Conservation (phyloP, 2,329 filamentous ascomycete genomes). For the Pseudonectria buxi region DNA sequence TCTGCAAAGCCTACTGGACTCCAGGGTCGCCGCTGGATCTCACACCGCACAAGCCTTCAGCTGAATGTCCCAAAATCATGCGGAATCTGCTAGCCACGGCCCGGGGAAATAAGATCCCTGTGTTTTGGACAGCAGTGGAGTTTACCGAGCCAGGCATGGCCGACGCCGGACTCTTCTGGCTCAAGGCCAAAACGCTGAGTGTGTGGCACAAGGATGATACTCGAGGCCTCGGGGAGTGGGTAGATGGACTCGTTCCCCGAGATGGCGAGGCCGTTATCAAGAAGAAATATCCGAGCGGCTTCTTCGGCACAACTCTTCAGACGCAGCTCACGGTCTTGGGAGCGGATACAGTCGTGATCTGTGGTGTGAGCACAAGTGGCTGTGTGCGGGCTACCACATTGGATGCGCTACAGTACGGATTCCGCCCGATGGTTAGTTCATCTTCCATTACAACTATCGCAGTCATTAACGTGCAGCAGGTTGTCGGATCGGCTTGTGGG, state of each 20-base stretch:
- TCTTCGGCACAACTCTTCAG: conserved; percentile 38
- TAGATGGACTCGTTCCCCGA: conserved; percentile 32
- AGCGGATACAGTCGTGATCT: conserved; percentile 39
- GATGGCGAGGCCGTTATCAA: conserved; percentile 29
- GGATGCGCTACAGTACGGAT: conserved; percentile 38
- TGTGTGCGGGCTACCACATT: conserved; percentile 39
- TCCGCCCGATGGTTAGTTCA: conserved; percentile 36
- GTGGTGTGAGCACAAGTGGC: conserved; percentile 40
- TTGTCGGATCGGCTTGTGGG: conserved; percentile 39
- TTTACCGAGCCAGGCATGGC: conserved; percentile 37
- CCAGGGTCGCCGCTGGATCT: conserved; percentile 31
- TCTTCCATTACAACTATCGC: no score
- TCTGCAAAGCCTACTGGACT: conserved; percentile 40
- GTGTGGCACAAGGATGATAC: conserved; percentile 34
- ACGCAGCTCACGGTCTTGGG: conserved; percentile 30
- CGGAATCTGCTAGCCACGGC: conserved; percentile 33
- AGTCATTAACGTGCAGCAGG: conserved; percentile 15
- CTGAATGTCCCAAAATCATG: conserved; percentile 31
- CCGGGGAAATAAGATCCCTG: conserved; percentile 29
- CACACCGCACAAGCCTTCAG: conserved; percentile 4
- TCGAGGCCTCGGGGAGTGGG: conserved; percentile 31
- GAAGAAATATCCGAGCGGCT: conserved; percentile 28
- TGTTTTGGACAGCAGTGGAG: conserved; percentile 38
- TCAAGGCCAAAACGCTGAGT: conserved; percentile 34
- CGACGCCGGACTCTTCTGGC: conserved; percentile 38